Base-by-base conservation (phyloP, 2,329 filamentous ascomycete species). In the Pyricularia pennisetigena region DNA sequence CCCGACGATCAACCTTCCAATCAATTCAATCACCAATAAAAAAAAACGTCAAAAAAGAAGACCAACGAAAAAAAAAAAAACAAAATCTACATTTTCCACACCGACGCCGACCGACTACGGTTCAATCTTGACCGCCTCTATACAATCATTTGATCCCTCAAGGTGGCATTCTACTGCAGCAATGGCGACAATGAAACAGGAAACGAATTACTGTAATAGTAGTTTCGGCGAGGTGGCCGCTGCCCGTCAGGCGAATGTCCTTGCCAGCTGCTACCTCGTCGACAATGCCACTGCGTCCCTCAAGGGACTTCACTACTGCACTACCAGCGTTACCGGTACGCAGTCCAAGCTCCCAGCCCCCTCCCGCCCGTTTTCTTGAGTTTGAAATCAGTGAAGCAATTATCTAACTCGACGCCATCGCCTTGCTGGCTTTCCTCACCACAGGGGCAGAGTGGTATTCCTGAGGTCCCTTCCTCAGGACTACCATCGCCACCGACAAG, bases 241-340 rank as follows among this genome's bases (percentile, higher is more conserved):
- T 80, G 82, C 79, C 81, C 85, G 85, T 75, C 83, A 83, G 79
- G 84, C 88, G 83, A 90, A 91, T 79, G 89, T 95, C 81, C 90
- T 94, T 83, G 93, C 94, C 82, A 94, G 90, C 79, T 96, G 93
- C 86, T 97, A 97, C 83, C 83, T 91, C 75, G 92, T 94, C 79
- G 88, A 94, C 80, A 82, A 83, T 76, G 68, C 74, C 29, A 85
- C 88, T 74, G 85, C 88, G 79, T 85, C 83, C 77, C 85, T 97
- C 75, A 89, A 89, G 79, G 91, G 91, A 79, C 90, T 95, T 82
- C 93, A 97, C 84, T 97, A 96, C 88, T 96, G 91, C 88, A 94
- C 93, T 92, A 94, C 92, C 83, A 86, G 88, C 86, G 90, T 88
- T 83, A 86, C 90, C 86, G 91, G 88, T 90, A 84, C 70, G 85